Evolutionary conservation across 208 protist genomes (phyloP).

Genomic region (Trypanosoma brucei): DNA sequence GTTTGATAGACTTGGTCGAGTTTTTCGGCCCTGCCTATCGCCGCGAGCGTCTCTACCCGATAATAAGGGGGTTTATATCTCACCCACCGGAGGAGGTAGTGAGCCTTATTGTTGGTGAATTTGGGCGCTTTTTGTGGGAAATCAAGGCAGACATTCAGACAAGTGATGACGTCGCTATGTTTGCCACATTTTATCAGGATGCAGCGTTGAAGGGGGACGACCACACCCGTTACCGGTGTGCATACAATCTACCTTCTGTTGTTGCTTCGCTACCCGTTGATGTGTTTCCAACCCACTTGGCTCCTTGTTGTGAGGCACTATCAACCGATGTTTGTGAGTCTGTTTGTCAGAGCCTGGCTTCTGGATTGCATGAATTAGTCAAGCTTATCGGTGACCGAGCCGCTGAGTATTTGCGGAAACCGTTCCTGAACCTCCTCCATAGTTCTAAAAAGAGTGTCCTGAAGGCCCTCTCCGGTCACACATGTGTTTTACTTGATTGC

Average conservation of each 20-base stretch:
- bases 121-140: constrained; percentile 80
- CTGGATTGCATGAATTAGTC: constrained; percentile 84
- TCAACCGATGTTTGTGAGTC: constrained; percentile 45
- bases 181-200: constrained; percentile 75
- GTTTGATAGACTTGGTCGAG: constrained; percentile 86
- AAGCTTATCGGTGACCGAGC: constrained; percentile 60
- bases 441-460: constrained; percentile 58
- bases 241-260: constrained; percentile 89
- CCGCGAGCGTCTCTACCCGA: constrained; percentile 78
- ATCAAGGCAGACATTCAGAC: constrained; percentile 81
- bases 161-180: constrained; percentile 77
- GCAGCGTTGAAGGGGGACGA: constrained; percentile 55
- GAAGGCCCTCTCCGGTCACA: constrained; percentile 45
- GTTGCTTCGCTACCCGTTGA: constrained; percentile 70
- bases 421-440: constrained; percentile 61
- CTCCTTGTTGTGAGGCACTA: constrained; percentile 52
- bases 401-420: constrained; percentile 48
- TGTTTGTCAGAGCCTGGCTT: constrained; percentile 65
- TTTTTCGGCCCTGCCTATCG: constrained; percentile 86
- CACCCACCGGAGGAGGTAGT: constrained; percentile 81
- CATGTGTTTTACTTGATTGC: constrained; percentile 58
- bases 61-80: constrained; percentile 84
- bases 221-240: constrained; percentile 66
- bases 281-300: constrained; percentile 66
- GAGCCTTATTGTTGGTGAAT: constrained; percentile 77